A percentile compares a stretch with the other conserved stretches of the same genome.
These are phyloP conservation scores for Cyberlindnera euphorbiae DNA, from an alignment of 805 yeast genomes.

Conservation along the genomic window DNA sequence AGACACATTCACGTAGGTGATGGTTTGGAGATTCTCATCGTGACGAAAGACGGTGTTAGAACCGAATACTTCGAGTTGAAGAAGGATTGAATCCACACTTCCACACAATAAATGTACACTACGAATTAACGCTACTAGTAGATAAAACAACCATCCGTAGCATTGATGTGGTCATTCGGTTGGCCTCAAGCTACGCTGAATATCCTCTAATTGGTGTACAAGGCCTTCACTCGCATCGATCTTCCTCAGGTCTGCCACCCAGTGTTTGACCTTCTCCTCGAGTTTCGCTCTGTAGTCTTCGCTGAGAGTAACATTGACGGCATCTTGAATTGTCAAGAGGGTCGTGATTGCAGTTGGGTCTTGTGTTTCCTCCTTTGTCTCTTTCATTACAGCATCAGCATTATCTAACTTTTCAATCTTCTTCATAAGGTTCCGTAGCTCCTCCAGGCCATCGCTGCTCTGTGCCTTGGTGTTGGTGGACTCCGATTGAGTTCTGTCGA, in stretches of 20 bases:
- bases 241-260: slow-evolving; percentile 8
- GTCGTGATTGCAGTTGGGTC: slow-evolving; percentile 4
- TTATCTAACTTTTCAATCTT: slow-evolving; percentile 18
- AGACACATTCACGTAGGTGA: slow-evolving; percentile 99
- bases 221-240: slow-evolving; percentile 4
- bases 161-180: neutral
- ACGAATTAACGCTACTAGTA: no score
- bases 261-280: slow-evolving; percentile 4
- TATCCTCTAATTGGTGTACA: slow-evolving; percentile 14
- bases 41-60: slow-evolving; percentile 89
- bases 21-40: slow-evolving; percentile 84
- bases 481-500: no score
- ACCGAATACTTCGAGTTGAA: slow-evolving; percentile 81
- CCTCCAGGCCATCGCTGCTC: slow-evolving; percentile 6
- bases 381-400: slow-evolving; percentile 12
- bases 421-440: slow-evolving; percentile 19
- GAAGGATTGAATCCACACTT: slow-evolving; percentile 74
- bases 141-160: no score
- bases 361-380: neutral
- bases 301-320: neutral
- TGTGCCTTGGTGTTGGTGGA: no score
- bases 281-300: slow-evolving; percentile 6
- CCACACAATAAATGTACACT: no score
- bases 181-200: slow-evolving; percentile 7
- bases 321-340: slow-evolving; percentile 3